These are phyloP conservation scores for Saccharomycopsis vini DNA, from an alignment of 805 yeast genomes.

Conservation along the genomic window DNA sequence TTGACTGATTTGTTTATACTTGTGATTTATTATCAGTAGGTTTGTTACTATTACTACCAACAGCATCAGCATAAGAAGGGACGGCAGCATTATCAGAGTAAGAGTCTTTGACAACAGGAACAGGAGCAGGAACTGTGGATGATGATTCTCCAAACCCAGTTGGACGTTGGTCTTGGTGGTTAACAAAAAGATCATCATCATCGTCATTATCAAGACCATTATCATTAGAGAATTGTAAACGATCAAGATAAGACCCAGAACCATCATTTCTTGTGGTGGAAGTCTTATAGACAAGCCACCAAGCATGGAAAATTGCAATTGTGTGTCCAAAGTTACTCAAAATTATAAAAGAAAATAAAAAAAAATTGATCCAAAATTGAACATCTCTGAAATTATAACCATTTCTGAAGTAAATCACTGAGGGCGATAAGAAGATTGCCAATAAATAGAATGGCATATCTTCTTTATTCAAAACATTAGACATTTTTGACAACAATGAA, in stretches of 20 bases:
- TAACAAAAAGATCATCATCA: neutral
- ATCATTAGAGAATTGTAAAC: slow-evolving; percentile 14
- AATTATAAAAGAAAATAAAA: slow-evolving; percentile 16
- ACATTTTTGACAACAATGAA: slow-evolving; percentile 1
- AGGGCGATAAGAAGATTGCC: slow-evolving; percentile 17
- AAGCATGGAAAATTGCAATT: slow-evolving; percentile 19
- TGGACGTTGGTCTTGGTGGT: neutral
- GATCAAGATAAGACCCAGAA: slow-evolving; percentile 7
- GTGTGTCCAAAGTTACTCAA: slow-evolving; percentile 17
- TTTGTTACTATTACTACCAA: neutral
- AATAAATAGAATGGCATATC: slow-evolving; percentile 19
- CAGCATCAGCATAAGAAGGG: slow-evolving; percentile 14
- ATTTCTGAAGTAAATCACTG: slow-evolving; percentile 17
- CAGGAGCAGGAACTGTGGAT: neutral
- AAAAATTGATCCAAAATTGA: slow-evolving; percentile 17
- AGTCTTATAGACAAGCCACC: slow-evolving; percentile 19
- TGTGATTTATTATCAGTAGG: neutral
- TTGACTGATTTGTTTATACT: too few relatives aligned
- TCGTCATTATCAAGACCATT: slow-evolving; percentile 8
- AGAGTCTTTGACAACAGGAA: neutral
- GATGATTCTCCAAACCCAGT: neutral
- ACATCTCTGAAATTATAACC: slow-evolving; percentile 18
- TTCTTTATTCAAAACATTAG: slow-evolving; percentile 17
- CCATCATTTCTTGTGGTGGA: slow-evolving; percentile 12
- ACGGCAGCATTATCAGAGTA: neutral